Percentiles rank a stretch among this genome's conserved stretches.
These are phyloP conservation scores for Penicillium daleae DNA, from an alignment of 495 filamentous ascomycete genomes.

Conservation along the genomic window DNA sequence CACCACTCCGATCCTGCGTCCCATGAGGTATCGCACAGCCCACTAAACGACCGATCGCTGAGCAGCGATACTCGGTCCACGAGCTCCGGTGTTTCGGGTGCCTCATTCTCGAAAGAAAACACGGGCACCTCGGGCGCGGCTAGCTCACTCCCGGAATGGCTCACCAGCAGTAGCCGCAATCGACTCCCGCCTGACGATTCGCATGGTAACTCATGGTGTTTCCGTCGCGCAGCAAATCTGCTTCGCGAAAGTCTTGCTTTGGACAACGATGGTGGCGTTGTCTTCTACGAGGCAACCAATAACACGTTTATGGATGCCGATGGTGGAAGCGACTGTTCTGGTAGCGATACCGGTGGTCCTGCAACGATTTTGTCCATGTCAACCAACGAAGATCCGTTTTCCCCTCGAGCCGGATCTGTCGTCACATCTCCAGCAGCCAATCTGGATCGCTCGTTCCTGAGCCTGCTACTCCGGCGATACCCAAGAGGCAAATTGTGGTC, in stretches of 20 bases:
- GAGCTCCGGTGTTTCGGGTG: constrained; percentile 31
- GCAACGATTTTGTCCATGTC: constrained; percentile 44
- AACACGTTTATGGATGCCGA: constrained; percentile 36
- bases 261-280: constrained; percentile 53
- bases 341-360: constrained; percentile 31
- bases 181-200: constrained; percentile 42
- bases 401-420: constrained; percentile 38
- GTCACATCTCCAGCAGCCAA: constrained; percentile 38
- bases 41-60: constrained; percentile 19
- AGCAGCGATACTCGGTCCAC: constrained; percentile 40
- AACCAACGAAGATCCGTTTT: constrained; percentile 45
- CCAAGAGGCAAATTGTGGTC: constrained; percentile 68
- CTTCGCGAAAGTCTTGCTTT: constrained; percentile 60
- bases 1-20: constrained; percentile 33
- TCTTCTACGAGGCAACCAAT: constrained; percentile 54
- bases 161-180: constrained; percentile 39
- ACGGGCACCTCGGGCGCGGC: constrained; percentile 27
- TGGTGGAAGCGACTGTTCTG: constrained; percentile 39
- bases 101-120: constrained; percentile 35
- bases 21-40: constrained; percentile 26
- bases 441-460: constrained; percentile 49
- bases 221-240: constrained; percentile 59
- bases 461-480: constrained; percentile 59
- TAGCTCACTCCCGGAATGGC: constrained; percentile 46
- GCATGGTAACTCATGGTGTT: constrained; percentile 49